Base-by-base conservation (phyloP, 1,284 basidiomycete species). In the Inonotus obliquus region DNA sequence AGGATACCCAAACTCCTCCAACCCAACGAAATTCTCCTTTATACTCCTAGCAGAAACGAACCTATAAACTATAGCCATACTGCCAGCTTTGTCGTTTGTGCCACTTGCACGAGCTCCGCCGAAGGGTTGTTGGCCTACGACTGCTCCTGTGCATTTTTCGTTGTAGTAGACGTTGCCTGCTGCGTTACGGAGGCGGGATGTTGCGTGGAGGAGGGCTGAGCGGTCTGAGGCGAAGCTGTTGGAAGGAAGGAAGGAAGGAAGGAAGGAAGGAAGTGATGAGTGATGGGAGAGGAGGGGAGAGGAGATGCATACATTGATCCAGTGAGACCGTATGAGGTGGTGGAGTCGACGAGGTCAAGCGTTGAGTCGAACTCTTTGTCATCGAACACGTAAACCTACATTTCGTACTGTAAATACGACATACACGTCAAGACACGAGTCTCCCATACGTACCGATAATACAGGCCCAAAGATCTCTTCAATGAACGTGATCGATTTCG, bases 401-500 rank as follows among this genome's bases (percentile, higher is more conserved):
- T 27, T 32, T 51, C 63, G 51, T 62, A 63, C 25, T 23, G 67
- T 51, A 56, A 55, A 58, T 17, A 55, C 29, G 10, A 39, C 23
- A 37, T 44, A 56, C 47, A 48, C 53, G 7, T 51, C 45, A 19
- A 66, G 67, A 25, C 59, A 75, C 80, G 70, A 68, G 93, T 92
- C n/a, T 41, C 66, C 66, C 25, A 60, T 59, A 75, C 80, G 70
- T 68, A 93, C 92, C 41, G 96, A 98, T 64, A 98, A 74, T 57
- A 99, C 96, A 39, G 97, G 97, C 3, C 97, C 97, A 69, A 99
- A 98, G 70, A 99, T 92, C 77, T 99, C 96, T 69, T 98, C 93
- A 35, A 84, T 85, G 86, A 99, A 94, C 10, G 96, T 97, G 57
- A 97, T 78, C 4, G 89, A 92, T 69, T 86, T 85, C 57, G 96